These are phyloP conservation scores for Leccinum insolens DNA, from an alignment of 1,284 basidiomycete genomes.

Conservation along the genomic window DNA sequence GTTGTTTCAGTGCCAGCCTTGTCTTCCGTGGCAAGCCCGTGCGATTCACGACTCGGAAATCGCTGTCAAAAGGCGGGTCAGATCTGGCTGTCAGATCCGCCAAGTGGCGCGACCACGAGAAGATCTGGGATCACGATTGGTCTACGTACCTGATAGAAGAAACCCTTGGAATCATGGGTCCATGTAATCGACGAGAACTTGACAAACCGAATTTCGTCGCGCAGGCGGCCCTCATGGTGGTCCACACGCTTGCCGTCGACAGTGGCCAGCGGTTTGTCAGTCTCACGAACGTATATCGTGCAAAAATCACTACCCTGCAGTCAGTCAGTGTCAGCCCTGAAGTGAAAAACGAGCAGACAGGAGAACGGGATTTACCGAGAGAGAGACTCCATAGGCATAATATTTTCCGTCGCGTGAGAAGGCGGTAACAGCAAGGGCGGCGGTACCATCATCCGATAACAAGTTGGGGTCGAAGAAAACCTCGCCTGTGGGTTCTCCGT, in stretches of 20 bases:
- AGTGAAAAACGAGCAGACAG: not conserved
- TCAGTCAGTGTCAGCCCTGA: conserved; percentile 8
- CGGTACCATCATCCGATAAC: conserved; percentile 74
- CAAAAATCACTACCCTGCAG: conserved; percentile 76
- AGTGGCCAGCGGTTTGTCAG: conserved; percentile 55
- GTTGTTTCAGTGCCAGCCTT: conserved; percentile 47
- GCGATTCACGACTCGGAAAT: conserved; percentile 55
- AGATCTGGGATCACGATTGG: not conserved
- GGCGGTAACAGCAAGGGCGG: conserved; percentile 56
- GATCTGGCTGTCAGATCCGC: conserved; percentile 4
- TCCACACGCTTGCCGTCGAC: conserved; percentile 41
- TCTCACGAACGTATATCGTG: conserved; percentile 69
- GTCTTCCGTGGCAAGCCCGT: conserved; percentile 53
- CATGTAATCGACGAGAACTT: conserved; percentile 77
- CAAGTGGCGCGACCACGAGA: not conserved
- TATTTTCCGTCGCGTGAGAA: conserved; percentile 73
- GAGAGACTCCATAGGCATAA: conserved; percentile 77
- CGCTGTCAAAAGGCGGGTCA: conserved; percentile 39
- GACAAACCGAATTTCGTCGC: conserved; percentile 72
- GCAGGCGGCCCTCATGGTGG: conserved; percentile 55
- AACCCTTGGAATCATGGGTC: conserved; percentile 78
- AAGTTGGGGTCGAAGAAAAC: conserved; percentile 82
- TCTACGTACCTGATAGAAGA: conserved; percentile 74
- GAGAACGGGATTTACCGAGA: conserved; percentile 49
- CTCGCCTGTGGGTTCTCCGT: conserved; percentile 52